Percentiles rank a stretch among this genome's conserved stretches.
phyloP scores from a whole-genome alignment of 2,329 filamentous ascomycete species.

The Plenodomus lindquistii region DNA sequence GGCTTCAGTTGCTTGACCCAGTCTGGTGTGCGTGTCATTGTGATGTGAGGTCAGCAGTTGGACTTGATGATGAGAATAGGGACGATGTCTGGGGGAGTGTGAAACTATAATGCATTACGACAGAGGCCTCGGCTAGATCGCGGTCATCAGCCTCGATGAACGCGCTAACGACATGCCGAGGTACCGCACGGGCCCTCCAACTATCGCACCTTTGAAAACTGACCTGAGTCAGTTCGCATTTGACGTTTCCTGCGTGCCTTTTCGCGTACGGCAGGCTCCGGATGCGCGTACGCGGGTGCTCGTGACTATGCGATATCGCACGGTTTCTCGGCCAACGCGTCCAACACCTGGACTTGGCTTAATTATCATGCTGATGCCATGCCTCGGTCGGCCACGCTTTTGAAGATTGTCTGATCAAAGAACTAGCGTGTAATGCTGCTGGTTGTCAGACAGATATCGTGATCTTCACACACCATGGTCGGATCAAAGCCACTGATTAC shows the following conservation, averaged over 20 bases:
- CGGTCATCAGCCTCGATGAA: constrained; percentile 6
- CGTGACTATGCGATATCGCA: not conserved
- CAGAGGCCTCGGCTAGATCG: constrained; percentile 27
- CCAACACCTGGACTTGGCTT: not conserved
- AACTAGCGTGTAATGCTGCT: too few species aligned
- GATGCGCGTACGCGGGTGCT: not conserved
- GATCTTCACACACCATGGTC: too few species aligned
- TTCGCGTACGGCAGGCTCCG: not conserved
- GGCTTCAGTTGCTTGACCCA: constrained; percentile 72
- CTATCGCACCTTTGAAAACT: not conserved
- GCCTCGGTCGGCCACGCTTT: not conserved
- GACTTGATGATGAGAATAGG: constrained; percentile 8
- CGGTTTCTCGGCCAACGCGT: not conserved
- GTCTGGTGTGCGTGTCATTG: constrained; percentile 54
- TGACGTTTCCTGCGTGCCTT: not conserved
- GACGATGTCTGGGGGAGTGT: constrained; percentile 7
- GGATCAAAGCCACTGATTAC: too few species aligned
- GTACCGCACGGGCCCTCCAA: constrained; percentile 5
- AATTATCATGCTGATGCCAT: too few species aligned
- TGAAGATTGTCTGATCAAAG: not conserved
- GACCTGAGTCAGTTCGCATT: not conserved
- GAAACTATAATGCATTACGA: constrained; percentile 14
- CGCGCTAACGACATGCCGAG: constrained; percentile 32
- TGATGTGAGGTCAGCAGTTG: constrained; percentile 3
- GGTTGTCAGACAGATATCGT: too few species aligned